Conservation (phyloP, 306 rosid species). For the Erythrophleum fordii region DNA sequence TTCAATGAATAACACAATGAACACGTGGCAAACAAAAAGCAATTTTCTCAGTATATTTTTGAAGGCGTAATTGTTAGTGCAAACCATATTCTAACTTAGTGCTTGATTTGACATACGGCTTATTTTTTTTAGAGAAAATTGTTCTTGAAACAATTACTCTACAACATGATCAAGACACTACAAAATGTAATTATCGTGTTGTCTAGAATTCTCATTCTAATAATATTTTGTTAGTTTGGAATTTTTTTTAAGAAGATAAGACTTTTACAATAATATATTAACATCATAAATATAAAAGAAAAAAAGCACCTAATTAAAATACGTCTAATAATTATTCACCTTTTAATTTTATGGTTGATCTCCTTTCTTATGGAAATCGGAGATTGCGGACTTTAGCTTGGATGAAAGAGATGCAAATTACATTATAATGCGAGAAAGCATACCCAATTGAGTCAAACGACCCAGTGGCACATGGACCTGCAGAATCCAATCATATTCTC, state of each 20-base stretch:
- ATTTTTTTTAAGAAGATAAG: background rate
- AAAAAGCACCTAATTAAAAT: background rate
- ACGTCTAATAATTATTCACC: background rate
- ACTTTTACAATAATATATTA: background rate
- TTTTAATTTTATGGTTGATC: background rate
- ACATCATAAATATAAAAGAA: background rate
- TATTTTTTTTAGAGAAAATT: background rate
- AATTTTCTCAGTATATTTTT: slow-evolving; percentile 2
- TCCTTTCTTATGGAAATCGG: background rate
- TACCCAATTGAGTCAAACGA: background rate
- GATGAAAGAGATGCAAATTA: background rate
- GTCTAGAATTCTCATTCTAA: background rate
- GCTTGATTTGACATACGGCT: background rate
- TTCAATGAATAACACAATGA: background rate
- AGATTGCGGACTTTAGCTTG: background rate
- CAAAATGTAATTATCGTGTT: background rate
- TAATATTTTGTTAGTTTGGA: background rate
- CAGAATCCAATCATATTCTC: background rate
- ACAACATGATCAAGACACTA: background rate
- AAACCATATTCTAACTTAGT: background rate
- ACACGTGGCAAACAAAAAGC: background rate
- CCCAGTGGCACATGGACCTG: slow-evolving; percentile 13
- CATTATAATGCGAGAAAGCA: background rate
- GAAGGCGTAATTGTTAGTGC: background rate
- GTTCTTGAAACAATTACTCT: slow-evolving; percentile 3